These are phyloP conservation scores for Fusarium xylarioides DNA, from an alignment of 2,329 filamentous ascomycete species.

Conservation along the genomic window DNA sequence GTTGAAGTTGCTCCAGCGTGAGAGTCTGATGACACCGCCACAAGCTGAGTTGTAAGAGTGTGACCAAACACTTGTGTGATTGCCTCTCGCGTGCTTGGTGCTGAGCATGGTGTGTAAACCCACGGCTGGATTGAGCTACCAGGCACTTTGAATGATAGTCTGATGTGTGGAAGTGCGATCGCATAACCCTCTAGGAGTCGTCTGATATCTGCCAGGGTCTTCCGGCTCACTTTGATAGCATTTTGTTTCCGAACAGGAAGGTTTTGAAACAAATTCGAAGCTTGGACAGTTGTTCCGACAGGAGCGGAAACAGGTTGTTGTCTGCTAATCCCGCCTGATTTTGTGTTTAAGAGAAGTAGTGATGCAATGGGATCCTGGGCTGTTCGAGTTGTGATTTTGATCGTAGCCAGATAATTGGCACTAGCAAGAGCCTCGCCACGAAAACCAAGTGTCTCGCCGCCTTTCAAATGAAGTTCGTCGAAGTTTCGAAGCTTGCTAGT, in stretches of 20 bases:
- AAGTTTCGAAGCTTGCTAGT: conserved; percentile 78
- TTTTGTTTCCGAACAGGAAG: conserved; percentile 71
- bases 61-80: conserved; percentile 70
- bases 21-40: conserved; percentile 49
- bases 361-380: conserved; percentile 67
- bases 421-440: conserved; percentile 78
- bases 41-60: conserved; percentile 64
- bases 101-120: conserved; percentile 67
- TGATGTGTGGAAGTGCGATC: conserved; percentile 70
- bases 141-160: conserved; percentile 67
- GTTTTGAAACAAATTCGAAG: conserved; percentile 65
- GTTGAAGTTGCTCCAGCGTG: neutral
- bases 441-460: conserved; percentile 74
- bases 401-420: conserved; percentile 65
- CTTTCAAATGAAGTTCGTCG: conserved; percentile 66
- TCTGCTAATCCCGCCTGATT: conserved; percentile 44
- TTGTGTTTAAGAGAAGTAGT: conserved; percentile 53
- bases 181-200: conserved; percentile 70
- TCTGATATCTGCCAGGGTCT: conserved; percentile 66
- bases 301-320: conserved; percentile 59
- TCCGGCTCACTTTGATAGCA: conserved; percentile 65
- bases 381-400: conserved; percentile 72
- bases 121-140: conserved; percentile 63
- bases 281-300: conserved; percentile 74
- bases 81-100: conserved; percentile 63